Evolutionary conservation across 192 early-diverging fungal genomes (phyloP), one percentile per base, ranked within the genome.

Genomic region (Umbelopsis sp.): DNA sequence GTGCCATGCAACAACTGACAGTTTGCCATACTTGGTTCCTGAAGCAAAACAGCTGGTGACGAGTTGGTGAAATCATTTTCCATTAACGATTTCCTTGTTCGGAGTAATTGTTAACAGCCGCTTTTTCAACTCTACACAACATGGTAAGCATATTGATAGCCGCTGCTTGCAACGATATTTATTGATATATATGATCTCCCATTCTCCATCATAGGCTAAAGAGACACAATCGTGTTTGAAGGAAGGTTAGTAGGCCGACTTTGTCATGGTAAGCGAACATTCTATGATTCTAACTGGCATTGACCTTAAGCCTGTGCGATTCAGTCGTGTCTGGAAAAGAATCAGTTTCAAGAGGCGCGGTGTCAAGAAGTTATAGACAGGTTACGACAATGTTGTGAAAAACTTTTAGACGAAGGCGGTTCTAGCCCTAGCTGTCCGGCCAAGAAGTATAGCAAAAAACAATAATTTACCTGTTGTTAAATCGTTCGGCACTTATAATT

Each of bases 301-400:
- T 25, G 27, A 11, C 11, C 33, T 2, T 2, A 16, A 74, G 85
- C 85, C 11, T 87, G 85, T 55, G 83, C 81, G 16, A 87, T 87
- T 66, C 85, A 87, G 68, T 68, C 81, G n/a, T 87, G 85, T 35
- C 69, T 87, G 11, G 64, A 73, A 73, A 78, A 77, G 30, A 84
- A 82, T 48, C 66, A 81, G 47, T 87, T 80, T 27, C 85, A 87
- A 69, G 85, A 87, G 66, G 27, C 49, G 11, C 76, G 75, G 41
- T 87, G 85, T 47, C 71, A 67, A 61, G 61, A 75, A 7, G 73
- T 71, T 13, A 75, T 87, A 2, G 66, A 81, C 23, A 64, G 79
- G 46, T 67, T 87, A 18, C 27, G 71, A 45, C 33, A 76, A 47
- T 87, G 85, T 48, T 87, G 85, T 68, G 79, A 83, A 64, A 66